A percentile compares a stretch with the other conserved stretches of the same genome.
Evolutionary conservation across 2,329 filamentous ascomycete genomes (phyloP).

Genomic region (Colletotrichum cordylinicola): DNA sequence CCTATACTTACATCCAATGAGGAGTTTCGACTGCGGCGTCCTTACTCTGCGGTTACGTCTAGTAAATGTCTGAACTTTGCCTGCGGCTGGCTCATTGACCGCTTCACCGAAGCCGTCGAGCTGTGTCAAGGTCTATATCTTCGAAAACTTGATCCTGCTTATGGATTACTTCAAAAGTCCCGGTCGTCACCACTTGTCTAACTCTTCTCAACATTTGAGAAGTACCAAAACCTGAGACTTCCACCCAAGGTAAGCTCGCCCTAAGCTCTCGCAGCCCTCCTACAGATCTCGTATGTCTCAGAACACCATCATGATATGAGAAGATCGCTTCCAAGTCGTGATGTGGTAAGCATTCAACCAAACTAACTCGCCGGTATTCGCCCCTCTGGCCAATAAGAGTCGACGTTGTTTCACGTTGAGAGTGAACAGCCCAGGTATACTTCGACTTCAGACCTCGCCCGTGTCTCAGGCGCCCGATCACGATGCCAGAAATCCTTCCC

Average conservation of each 20-base stretch:
- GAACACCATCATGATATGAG: neutral
- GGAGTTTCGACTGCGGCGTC: neutral
- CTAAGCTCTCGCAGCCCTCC: neutral
- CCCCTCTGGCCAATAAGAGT: neutral
- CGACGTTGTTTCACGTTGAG: neutral
- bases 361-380: neutral
- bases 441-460: neutral
- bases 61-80: neutral
- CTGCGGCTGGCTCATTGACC: neutral
- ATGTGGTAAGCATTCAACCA: neutral
- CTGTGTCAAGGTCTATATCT: too few species aligned
- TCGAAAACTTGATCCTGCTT: too few species aligned
- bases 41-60: neutral
- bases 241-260: neutral
- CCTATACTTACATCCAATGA: neutral
- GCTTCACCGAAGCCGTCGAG: neutral
- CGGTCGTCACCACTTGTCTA: neutral
- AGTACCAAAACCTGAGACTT: neutral
- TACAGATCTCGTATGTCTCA: neutral
- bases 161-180: fast-evolving
- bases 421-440: neutral
- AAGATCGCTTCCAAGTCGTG: neutral
- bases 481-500: neutral
- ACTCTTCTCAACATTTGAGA: neutral
- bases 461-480: neutral